Conservation (phyloP, 768 basidiomycete genomes). For the Fistulinella prunicolor region DNA sequence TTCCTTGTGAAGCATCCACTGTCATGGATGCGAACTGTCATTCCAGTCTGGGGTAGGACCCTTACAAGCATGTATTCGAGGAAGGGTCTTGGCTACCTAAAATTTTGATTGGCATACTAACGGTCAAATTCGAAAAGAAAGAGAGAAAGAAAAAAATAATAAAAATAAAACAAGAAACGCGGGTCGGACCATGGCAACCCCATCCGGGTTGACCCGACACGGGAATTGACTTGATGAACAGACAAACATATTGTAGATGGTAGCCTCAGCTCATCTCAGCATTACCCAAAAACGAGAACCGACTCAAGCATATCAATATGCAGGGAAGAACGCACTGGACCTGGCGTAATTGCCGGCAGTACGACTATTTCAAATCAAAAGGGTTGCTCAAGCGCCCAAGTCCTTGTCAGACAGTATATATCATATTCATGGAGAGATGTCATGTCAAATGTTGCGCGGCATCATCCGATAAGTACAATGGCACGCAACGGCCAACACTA, state of each 20-base stretch:
- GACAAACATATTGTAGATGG: background rate
- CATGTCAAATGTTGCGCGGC: background rate
- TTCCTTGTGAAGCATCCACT: conserved; percentile 19
- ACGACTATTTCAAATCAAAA: background rate
- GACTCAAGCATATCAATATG: too few species aligned
- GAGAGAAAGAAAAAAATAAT: background rate
- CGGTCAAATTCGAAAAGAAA: conserved; percentile 6
- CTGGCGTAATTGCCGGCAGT: too few species aligned
- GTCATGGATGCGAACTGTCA: conserved; percentile 11
- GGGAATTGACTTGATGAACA: too few species aligned
- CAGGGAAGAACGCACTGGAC: too few species aligned
- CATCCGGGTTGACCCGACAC: background rate
- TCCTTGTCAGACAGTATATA: conserved; percentile 1
- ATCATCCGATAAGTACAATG: conserved; percentile 7
- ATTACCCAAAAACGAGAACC: too few species aligned
- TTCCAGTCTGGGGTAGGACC: background rate
- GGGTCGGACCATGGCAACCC: background rate
- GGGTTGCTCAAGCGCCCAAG: background rate
- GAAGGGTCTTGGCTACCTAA: too few species aligned
- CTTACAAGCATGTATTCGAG: too few species aligned
- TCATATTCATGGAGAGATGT: background rate
- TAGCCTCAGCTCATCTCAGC: too few species aligned
- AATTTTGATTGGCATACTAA: too few species aligned
- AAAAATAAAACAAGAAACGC: background rate
- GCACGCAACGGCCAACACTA: background rate